Conservation (phyloP, 164 flowering plant species). For the Berberis vulgaris region DNA sequence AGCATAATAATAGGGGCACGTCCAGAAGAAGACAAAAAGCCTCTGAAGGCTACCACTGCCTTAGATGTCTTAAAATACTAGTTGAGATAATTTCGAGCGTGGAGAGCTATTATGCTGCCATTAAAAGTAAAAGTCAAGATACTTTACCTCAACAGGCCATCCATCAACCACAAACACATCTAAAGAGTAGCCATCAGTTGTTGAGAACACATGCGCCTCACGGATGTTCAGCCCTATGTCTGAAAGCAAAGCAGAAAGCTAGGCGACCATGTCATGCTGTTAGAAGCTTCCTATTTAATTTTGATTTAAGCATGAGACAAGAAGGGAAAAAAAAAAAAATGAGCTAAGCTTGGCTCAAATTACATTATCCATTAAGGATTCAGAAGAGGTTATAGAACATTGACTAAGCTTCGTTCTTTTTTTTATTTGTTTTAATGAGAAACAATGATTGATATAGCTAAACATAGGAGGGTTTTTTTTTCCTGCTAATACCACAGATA, state of each 20-base stretch:
- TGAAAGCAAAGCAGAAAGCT: constrained; percentile 95
- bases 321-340: background rate
- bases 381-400: background rate
- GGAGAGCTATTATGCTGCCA: background rate
- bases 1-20: too few relatives aligned
- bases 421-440: too few relatives aligned
- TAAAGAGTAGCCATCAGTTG: constrained; percentile 90
- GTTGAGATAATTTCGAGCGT: background rate
- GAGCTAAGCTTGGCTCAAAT: background rate
- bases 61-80: background rate
- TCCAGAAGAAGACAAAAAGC: too few relatives aligned
- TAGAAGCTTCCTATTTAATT: constrained; percentile 12
- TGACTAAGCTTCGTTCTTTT: background rate
- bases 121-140: background rate
- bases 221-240: constrained; percentile 94
- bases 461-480: too few relatives aligned
- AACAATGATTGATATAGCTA: too few relatives aligned
- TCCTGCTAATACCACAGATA: background rate
- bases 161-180: constrained; percentile 99
- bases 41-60: too few relatives aligned
- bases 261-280: constrained; percentile 13
- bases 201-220: constrained; percentile 97
- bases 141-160: constrained; percentile 81
- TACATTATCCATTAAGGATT: background rate
- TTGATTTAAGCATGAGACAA: background rate